phyloP scores from a whole-genome alignment of 2,329 filamentous ascomycete genomes.

The Trichoderma atroviride region DNA sequence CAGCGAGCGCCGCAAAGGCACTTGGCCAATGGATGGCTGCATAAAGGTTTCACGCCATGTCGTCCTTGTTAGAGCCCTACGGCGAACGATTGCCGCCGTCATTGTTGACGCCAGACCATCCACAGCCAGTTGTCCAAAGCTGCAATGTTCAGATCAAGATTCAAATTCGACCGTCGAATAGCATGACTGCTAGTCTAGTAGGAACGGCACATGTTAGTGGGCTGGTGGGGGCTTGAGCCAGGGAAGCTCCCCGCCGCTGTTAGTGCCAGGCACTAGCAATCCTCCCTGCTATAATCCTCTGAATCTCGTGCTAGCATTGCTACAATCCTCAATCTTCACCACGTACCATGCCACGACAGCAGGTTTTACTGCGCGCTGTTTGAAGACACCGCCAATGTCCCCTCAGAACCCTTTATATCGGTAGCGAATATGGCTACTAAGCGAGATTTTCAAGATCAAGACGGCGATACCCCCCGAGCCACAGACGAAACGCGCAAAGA shows the following conservation, averaged over 20 bases:
- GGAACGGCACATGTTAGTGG: slow-evolving; percentile 12
- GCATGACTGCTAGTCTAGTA: background rate
- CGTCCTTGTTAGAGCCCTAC: slow-evolving; percentile 14
- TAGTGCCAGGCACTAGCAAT: slow-evolving; percentile 23
- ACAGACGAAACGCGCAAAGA: slow-evolving; percentile 35
- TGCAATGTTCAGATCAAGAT: background rate
- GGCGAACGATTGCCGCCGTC: slow-evolving; percentile 39
- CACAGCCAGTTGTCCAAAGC: slow-evolving; percentile 1
- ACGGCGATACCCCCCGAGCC: slow-evolving; percentile 34
- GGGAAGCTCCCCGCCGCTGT: slow-evolving; percentile 16
- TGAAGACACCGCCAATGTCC: background rate
- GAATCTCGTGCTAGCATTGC: background rate
- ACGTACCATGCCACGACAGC: background rate
- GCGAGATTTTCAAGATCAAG: slow-evolving; percentile 38
- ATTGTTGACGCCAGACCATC: slow-evolving; percentile 37
- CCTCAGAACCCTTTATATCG: background rate
- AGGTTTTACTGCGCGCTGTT: background rate
- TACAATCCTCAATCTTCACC: background rate
- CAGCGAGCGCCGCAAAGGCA: slow-evolving; percentile 35
- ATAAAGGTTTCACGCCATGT: slow-evolving; percentile 9
- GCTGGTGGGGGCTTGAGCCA: slow-evolving; percentile 21
- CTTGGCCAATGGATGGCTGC: slow-evolving; percentile 17
- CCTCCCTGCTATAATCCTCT: slow-evolving; percentile 18
- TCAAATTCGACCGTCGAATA: background rate
- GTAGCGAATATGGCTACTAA: slow-evolving; percentile 41